Evolutionary conservation across 2,329 filamentous ascomycete species (phyloP), one percentile per base, ranked within the genome.

Genomic region (Calonectria naviculata): DNA sequence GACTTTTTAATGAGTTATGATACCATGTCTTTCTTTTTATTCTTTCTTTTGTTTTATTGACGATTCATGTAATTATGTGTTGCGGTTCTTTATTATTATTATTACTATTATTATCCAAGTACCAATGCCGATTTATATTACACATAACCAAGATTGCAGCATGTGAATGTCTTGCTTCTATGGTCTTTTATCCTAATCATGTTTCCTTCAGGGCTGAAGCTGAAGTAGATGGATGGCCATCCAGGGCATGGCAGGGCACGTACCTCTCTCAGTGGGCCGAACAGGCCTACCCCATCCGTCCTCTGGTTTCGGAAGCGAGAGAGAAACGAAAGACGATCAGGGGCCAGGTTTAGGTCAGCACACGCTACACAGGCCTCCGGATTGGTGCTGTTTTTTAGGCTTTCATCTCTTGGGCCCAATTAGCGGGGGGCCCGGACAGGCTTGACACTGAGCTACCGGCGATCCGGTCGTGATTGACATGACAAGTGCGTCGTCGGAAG

Each of bases 1-100:
- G 77, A 56, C 74, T 65, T 80, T 80, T 68, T 77, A 77, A 82
- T 79, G 79, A 80, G 64, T 69, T 75, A 76, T 74, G 72, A 76
- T 74, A 69, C 62, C 65, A 73, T 67, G 71, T 68, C 52, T 56
- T 74, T 75, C 77, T 71, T 71, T 73, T 63, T 71, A 74, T 67
- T 70, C 58, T 72, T 76, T 71, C 72, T 74, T 56, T 56, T 56
- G 52, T 56, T 17, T 15, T 56, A 56, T 36, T 26, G 12, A 46
- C n/a, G 42, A 46, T 46, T 73, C 65, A 70, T 76, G 73, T 79
- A 76, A 5, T 38, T 56, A 24, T 41, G 63, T 75, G 75, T 64
- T 38, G 26, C 13, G 12, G 41, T 21, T 56, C 4, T 38, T 36
- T 9, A 4, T 7, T 49, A 26, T 47, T 28, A n/a, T n/a, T n/a